These are phyloP conservation scores for Rhizoctonia solani DNA, from an alignment of 1,284 basidiomycete species.

Conservation along the genomic window DNA sequence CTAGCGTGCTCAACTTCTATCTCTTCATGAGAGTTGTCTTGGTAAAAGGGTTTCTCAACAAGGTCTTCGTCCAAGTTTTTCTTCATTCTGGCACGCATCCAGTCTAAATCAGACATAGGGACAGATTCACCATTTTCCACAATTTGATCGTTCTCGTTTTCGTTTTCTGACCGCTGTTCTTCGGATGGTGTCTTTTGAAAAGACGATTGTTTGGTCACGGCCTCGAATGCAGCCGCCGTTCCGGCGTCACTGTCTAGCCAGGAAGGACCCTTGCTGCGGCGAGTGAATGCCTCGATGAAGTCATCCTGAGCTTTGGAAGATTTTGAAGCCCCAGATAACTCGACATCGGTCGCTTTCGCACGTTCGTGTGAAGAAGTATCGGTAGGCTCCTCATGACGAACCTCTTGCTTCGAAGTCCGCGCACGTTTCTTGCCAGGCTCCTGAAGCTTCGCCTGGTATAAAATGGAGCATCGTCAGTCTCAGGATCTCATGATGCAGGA, in stretches of 20 bases:
- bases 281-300: constrained; percentile 67
- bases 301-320: constrained; percentile 54
- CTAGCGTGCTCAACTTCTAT: constrained; percentile 37
- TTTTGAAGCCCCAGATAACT: constrained; percentile 34
- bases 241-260: constrained; percentile 62
- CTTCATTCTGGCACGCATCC: constrained; percentile 71
- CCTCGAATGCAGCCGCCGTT: constrained; percentile 24
- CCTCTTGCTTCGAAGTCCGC: neutral
- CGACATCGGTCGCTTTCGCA: neutral
- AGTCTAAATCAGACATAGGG: constrained; percentile 65
- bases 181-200: constrained; percentile 1
- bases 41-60: constrained; percentile 58
- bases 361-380: neutral
- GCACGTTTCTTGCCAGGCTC: constrained; percentile 37
- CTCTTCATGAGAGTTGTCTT: constrained; percentile 52
- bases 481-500: neutral
- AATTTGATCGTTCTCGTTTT: constrained; percentile 41
- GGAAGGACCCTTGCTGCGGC: constrained; percentile 62
- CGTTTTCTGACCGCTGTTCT: constrained; percentile 12
- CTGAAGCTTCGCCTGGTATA: constrained; percentile 17
- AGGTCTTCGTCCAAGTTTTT: constrained; percentile 50
- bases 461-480: neutral
- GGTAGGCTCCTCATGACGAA: neutral
- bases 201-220: neutral
- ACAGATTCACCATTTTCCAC: constrained; percentile 42